phyloP scores from a whole-genome alignment of 2,329 filamentous ascomycete species.

The Diaporthe amygdali region DNA sequence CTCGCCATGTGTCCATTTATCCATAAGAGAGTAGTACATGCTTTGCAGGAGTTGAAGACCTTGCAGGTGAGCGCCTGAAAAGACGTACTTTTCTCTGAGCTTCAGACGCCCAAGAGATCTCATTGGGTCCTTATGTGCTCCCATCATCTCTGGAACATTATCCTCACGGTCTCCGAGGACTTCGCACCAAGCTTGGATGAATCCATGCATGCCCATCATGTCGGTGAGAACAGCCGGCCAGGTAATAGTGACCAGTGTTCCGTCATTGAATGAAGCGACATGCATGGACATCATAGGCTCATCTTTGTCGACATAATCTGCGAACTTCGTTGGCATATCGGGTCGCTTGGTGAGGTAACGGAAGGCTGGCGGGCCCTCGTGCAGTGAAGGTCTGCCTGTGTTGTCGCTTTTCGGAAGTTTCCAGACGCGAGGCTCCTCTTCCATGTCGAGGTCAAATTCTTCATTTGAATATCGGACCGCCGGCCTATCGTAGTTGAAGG shows the following conservation, averaged over 20 bases:
- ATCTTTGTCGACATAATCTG: neutral
- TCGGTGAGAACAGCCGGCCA: neutral
- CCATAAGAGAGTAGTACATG: neutral
- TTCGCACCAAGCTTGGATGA: neutral
- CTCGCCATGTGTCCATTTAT: neutral
- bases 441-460: neutral
- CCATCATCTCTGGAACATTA: neutral
- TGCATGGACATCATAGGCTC: conserved; percentile 6
- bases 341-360: neutral
- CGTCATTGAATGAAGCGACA: neutral
- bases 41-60: neutral
- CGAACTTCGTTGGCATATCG: neutral
- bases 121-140: neutral
- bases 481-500: neutral
- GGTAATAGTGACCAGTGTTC: neutral
- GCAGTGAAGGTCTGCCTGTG: neutral
- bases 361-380: neutral
- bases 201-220: conserved; percentile 2
- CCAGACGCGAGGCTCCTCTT: conserved; percentile 6
- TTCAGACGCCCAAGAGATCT: neutral
- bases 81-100: neutral
- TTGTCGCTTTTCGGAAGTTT: neutral
- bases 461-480: neutral
- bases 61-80: neutral
- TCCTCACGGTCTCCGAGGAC: neutral